These are phyloP conservation scores for Xerocomus minutiporus DNA, from an alignment of 1,284 basidiomycete species.

Conservation along the genomic window DNA sequence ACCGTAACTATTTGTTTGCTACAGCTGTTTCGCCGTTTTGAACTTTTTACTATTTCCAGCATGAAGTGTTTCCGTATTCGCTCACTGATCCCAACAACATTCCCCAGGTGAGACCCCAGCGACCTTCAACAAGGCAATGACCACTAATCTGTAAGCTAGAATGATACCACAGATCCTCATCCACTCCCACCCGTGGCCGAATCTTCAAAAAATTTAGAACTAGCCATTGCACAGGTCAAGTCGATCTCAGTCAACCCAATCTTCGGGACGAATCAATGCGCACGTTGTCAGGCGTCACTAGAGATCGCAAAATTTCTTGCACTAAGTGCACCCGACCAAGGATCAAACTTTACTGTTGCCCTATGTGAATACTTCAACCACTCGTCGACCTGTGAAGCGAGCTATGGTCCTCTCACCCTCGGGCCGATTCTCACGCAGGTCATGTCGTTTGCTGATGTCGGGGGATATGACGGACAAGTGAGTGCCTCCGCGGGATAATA, in stretches of 20 bases:
- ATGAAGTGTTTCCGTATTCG: slow-evolving; percentile 49
- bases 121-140: not conserved
- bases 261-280: slow-evolving; percentile 52
- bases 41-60: slow-evolving; percentile 34
- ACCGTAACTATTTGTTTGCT: slow-evolving; percentile 37
- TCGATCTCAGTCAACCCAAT: slow-evolving; percentile 48
- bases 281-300: slow-evolving; percentile 58
- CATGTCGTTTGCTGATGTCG: slow-evolving; percentile 59
- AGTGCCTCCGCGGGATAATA: slow-evolving; percentile 11
- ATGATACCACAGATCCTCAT: slow-evolving; percentile 60
- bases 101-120: slow-evolving; percentile 35
- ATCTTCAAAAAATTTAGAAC: slow-evolving; percentile 40
- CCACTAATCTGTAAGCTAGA: slow-evolving; percentile 24
- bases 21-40: not conserved
- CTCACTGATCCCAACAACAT: slow-evolving; percentile 60
- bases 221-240: slow-evolving; percentile 52
- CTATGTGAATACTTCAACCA: slow-evolving; percentile 61
- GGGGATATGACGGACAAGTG: slow-evolving; percentile 67
- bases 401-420: slow-evolving; percentile 45
- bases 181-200: slow-evolving; percentile 55
- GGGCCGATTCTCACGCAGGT: slow-evolving; percentile 67
- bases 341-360: slow-evolving; percentile 52
- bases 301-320: slow-evolving; percentile 65
- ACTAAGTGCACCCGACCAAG: slow-evolving; percentile 58
- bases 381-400: slow-evolving; percentile 47